A percentile compares a stretch with the other conserved stretches of the same genome.
These are phyloP conservation scores for Fusarium caatingaense DNA, from an alignment of 2,329 filamentous ascomycete species.

Conservation along the genomic window DNA sequence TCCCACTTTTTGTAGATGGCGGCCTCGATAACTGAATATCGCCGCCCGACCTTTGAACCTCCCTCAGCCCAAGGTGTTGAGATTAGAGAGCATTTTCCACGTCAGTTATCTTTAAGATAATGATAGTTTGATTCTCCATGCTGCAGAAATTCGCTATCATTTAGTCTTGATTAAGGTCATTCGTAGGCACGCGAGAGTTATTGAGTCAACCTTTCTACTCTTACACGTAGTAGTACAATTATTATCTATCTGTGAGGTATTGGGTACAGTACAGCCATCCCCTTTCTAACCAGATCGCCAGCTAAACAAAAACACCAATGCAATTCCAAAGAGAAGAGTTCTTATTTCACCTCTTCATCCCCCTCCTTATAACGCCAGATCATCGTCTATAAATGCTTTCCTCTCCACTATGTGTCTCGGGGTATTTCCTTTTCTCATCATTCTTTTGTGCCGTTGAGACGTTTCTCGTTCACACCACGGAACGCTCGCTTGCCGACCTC, in stretches of 20 bases:
- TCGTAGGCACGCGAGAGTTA: neutral
- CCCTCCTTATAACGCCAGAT: slow-evolving; percentile 37
- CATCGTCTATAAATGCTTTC: slow-evolving; percentile 29
- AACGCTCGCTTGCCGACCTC: slow-evolving; percentile 95
- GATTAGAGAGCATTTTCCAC: no score
- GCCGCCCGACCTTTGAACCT: neutral
- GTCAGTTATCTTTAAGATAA: no score
- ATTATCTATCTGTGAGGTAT: slow-evolving; percentile 42
- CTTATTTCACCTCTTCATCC: slow-evolving; percentile 9
- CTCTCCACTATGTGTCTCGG: neutral
- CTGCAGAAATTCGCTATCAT: no score
- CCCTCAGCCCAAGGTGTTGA: neutral
- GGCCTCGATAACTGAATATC: slow-evolving; percentile 50
- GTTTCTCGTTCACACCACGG: slow-evolving; percentile 73
- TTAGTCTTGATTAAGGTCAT: no score
- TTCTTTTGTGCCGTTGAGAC: slow-evolving; percentile 12
- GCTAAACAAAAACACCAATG: slow-evolving; percentile 8
- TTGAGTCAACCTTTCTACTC: neutral
- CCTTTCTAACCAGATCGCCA: slow-evolving; percentile 35
- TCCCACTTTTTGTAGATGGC: slow-evolving; percentile 36
- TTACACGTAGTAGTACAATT: slow-evolving; percentile 40
- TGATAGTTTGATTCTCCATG: no score
- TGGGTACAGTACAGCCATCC: slow-evolving; percentile 22
- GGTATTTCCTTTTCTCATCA: slow-evolving; percentile 24
- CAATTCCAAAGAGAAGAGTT: slow-evolving; percentile 33